Evolutionary conservation across 2,329 filamentous ascomycete genomes (phyloP), one percentile per base, ranked within the genome.

Genomic region (Penicillium aurantiogriseum): DNA sequence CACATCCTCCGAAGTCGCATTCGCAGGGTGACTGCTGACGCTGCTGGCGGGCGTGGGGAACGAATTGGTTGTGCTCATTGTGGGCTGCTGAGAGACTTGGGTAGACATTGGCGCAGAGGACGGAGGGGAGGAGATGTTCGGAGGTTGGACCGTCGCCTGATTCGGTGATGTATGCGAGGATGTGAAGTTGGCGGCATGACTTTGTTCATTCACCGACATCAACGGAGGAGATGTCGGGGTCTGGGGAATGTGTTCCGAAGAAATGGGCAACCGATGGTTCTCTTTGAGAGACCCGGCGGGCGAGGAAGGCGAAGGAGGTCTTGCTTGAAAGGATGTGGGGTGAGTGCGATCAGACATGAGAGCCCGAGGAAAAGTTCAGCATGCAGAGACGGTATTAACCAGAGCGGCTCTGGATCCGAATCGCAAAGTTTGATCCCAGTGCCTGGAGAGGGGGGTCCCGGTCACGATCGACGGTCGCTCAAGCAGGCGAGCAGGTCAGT

Each of bases 171-270:
- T 70, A 69, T 79, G 76, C 68, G 73, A 70, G 66, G 76, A 72
- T 70, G 72, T 69, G 69, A 77, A 74, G 65, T 72, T 71, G 67
- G 76, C 73, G 71, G 74, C 78, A 80, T 80, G 75, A 66, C 74
- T 79, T 69, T 75, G 75, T 68, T 77, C 73, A 67, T 75, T 76
- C 69, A 78, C 75, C 74, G 77, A 79, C 78, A 80, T 80, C 73
- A 78, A 79, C 72, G 75, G 74, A 76, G 76, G 73, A 59, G 76
- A 78, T 68, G 71, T 76, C 62, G 73, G 73, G 38, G 73, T 74
- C 58, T 74, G 72, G 36, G 73, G 73, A 33, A 68, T 69, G 54
- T 71, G 68, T 57, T 70, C 72, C 63, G 66, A 70, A 51, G 70
- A 65, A 61, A 66, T 59, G 51, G 61, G 62, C 25, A 67, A 65